Base-by-base conservation (phyloP, 78 protist species). In the Bigelowiella natans region DNA sequence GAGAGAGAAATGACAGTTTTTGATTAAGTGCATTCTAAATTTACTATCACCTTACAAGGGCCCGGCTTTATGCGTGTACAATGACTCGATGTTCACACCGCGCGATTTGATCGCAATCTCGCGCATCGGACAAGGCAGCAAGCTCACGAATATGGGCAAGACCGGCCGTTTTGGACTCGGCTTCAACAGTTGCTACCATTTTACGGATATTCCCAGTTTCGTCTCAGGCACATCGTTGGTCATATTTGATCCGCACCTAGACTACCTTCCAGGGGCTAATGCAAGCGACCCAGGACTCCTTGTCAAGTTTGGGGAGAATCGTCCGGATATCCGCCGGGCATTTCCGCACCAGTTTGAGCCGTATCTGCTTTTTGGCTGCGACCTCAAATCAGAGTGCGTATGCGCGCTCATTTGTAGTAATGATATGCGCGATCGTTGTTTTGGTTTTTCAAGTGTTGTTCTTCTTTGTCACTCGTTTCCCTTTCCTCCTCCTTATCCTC, bases 141-240 rank as follows among this genome's bases (percentile, higher is more conserved):
- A 93, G 83, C 89, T 36, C 29, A 34, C 1, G 18, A 92, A 91
- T 26, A 18, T 2, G 28, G 2, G 37, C 0, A 31, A 18, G 26
- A 85, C 40, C 88, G 38, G 36, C 40, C 0, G 7, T 7, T 88
- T 39, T 0, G 90, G 90, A 0, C n/a, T 88, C 11, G 90, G 90
- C 36, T 88, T 88, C 82, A 88, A 88, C 90, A 2, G 31, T 0
- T 1, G 11, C 38, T 88, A 88, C 63, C 90, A 88, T 73, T 39
- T 88, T 73, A 88, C 90, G 28, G 90, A 88, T 73, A 1, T 88
- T n/a, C 90, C 90, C 1, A 31, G 37, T 1, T 88, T 88, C 82
- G 90, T 39, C 0, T n/a, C 38, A 3, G 82, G 90, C 0, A 30
- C 11, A n/a, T 0, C 0, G 38, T 2, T 88, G 31, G 90, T 88